Percentiles rank a stretch among this genome's conserved stretches.
Evolutionary conservation across 305 asterid species (phyloP).

Genomic region (Solanum chacoense): DNA sequence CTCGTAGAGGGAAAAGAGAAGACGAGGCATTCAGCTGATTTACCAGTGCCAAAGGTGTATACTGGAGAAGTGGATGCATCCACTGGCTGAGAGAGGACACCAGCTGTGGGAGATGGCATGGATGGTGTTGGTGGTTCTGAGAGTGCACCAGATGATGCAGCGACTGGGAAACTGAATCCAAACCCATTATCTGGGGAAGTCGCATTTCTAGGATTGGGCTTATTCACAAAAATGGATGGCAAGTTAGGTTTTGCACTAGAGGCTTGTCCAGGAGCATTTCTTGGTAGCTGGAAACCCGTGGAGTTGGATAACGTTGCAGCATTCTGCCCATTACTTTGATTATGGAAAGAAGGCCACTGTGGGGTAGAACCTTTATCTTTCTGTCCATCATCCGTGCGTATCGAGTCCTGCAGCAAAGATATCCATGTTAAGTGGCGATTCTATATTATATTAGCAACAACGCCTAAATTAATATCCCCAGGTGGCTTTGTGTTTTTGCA

Average conservation of each 20-base stretch:
- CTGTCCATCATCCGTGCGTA: constrained; percentile 17
- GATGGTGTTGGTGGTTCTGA: constrained; percentile 93
- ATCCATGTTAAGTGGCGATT: not conserved
- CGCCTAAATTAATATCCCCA: not conserved
- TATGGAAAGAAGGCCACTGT: constrained; percentile 23
- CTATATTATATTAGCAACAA: not conserved
- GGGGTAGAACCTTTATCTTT: constrained; percentile 19
- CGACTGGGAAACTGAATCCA: constrained; percentile 62
- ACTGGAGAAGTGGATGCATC: constrained; percentile 35
- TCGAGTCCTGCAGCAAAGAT: constrained; percentile 36
- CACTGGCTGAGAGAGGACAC: constrained; percentile 20
- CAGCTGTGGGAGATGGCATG: constrained; percentile 29
- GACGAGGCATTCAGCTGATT: constrained; percentile 33
- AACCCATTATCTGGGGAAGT: constrained; percentile 39
- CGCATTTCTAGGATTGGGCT: constrained; percentile 22
- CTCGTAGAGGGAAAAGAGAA: constrained; percentile 75
- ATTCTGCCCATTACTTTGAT: constrained; percentile 35
- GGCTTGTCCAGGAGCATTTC: constrained; percentile 20
- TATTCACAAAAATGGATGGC: constrained; percentile 38
- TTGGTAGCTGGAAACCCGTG: constrained; percentile 18
- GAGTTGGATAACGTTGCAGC: constrained; percentile 11
- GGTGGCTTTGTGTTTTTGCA: not conserved
- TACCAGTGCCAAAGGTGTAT: constrained; percentile 48
- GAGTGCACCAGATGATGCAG: constrained; percentile 39
- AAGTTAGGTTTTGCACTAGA: constrained; percentile 39